Conservation (phyloP, 129 eudicot species). For the Flaveria sonorensis region DNA sequence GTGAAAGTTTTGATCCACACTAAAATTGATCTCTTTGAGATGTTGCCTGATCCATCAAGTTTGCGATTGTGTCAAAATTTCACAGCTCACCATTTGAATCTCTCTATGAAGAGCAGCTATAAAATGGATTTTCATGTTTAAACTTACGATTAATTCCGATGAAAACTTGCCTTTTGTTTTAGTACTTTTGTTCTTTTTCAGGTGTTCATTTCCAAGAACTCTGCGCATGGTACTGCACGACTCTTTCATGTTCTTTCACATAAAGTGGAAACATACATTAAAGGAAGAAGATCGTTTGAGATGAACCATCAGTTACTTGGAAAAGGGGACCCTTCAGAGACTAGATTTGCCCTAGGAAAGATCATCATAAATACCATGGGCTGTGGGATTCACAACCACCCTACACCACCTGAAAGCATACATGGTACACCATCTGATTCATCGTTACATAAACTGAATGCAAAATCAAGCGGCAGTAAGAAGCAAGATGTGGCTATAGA, state of each 20-base stretch:
- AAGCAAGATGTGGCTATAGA: constrained; percentile 20
- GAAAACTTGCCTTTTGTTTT: neutral
- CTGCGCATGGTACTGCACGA: constrained; percentile 25
- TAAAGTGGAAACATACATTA: constrained; percentile 17
- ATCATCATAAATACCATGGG: constrained; percentile 67
- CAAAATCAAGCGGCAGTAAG: constrained; percentile 23
- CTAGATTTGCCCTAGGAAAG: constrained; percentile 75
- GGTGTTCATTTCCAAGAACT: constrained; percentile 64
- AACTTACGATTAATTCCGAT: neutral
- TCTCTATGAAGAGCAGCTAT: neutral
- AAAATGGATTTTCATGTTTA: neutral
- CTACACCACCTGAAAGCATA: neutral
- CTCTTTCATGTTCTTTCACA: constrained; percentile 38
- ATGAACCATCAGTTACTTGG: constrained; percentile 53
- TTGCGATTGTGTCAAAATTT: neutral
- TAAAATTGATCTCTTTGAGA: neutral
- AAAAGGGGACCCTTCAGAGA: constrained; percentile 48
- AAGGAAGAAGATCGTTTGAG: constrained; percentile 37
- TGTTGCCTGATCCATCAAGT: neutral
- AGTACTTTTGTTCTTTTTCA: constrained; percentile 29
- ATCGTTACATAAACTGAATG: constrained; percentile 12
- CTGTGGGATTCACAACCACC: constrained; percentile 22
- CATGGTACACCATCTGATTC: neutral
- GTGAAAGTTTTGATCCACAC: neutral
- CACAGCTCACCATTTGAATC: constrained; percentile 4